Base-by-base conservation (phyloP, 164 flowering plant species). In the Saururus chinensis region DNA sequence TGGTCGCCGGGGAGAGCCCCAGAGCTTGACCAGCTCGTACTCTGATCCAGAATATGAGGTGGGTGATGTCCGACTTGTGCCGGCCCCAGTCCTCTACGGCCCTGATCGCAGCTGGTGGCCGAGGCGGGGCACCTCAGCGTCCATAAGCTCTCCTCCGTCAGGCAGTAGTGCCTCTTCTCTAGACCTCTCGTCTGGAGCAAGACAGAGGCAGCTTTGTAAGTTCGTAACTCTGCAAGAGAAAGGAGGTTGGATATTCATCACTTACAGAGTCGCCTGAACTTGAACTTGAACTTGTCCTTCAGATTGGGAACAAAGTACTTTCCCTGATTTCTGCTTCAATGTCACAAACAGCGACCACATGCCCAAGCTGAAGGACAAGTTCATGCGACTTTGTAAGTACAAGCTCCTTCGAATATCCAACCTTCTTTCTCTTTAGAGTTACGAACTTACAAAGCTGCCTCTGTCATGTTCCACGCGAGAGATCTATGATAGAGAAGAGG, bases 41-140 rank as follows among this genome's bases (percentile, higher is more conserved):
- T 0, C 35, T 49, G 35, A 6, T 45, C 55, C 53, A 61, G n/a
- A 61, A 61, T 51, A 61, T 25, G 11, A 61, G 63, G 54, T 61
- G 63, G 30, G 63, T 61, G 25, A 61, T 61, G 19, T n/a, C 30
- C 1, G 65, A 51, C 48, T 14, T 53, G 0, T 57, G 65, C 20
- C 52, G 65, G 22, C 57, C 65, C 65, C 65, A 62, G 13, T 62
- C 65, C 19, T 62, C 30, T 1, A 62, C 52, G 57, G 65, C 65
- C 42, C 21, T 19, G 13, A 26, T 9, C 22, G 65, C 65, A 5
- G 65, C 65, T 62, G 57, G 16, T 62, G 25, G 7, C 64, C 64
- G 9, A 62, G 57, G 14, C 56, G 19, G 13, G 64, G 64, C 10
- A 62, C 57, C 57, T 62, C 64, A 7, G 22, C 64, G 11, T 42